These are phyloP conservation scores for Allium fistulosum DNA, from an alignment of 106 monocot genomes.

Conservation along the genomic window DNA sequence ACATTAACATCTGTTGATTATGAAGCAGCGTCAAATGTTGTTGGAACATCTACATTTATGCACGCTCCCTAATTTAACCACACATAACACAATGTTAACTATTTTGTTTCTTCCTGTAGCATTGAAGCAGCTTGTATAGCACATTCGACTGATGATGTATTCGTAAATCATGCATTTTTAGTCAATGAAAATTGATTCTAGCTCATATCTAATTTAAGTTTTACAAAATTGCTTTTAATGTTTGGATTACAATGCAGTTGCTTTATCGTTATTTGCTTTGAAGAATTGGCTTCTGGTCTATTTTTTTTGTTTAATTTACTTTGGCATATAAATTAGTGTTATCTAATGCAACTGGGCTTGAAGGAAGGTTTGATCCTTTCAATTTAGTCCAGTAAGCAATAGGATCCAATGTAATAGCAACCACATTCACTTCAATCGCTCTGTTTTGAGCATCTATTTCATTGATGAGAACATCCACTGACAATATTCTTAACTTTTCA, in stretches of 20 bases:
- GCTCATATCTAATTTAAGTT: background rate
- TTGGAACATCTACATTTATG: background rate
- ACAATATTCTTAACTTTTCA: slow-evolving; percentile 18
- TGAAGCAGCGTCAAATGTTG: background rate
- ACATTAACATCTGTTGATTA: too few relatives aligned
- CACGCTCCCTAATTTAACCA: background rate
- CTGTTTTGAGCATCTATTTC: slow-evolving; percentile 70
- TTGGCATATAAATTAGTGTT: slow-evolving; percentile 14
- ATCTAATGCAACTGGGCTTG: slow-evolving; percentile 8
- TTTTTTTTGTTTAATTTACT: background rate
- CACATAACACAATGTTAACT: slow-evolving; percentile 1
- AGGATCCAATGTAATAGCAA: slow-evolving; percentile 78
- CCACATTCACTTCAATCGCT: slow-evolving; percentile 90
- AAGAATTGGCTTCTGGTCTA: background rate
- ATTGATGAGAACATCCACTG: slow-evolving; percentile 68
- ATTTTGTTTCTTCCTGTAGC: slow-evolving; percentile 25
- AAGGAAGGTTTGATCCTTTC: slow-evolving; percentile 38
- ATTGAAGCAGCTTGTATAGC: slow-evolving; percentile 86
- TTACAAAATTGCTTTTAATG: slow-evolving; percentile 4
- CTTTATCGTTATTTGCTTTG: slow-evolving; percentile 48
- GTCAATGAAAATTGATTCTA: background rate
- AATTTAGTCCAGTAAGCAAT: slow-evolving; percentile 51
- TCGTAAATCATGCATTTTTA: slow-evolving; percentile 44
- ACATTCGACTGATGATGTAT: slow-evolving; percentile 96
- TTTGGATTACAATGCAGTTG: slow-evolving; percentile 47